phyloP scores from a whole-genome alignment of 164 flowering plant genomes.

The Platanus orientalis region DNA sequence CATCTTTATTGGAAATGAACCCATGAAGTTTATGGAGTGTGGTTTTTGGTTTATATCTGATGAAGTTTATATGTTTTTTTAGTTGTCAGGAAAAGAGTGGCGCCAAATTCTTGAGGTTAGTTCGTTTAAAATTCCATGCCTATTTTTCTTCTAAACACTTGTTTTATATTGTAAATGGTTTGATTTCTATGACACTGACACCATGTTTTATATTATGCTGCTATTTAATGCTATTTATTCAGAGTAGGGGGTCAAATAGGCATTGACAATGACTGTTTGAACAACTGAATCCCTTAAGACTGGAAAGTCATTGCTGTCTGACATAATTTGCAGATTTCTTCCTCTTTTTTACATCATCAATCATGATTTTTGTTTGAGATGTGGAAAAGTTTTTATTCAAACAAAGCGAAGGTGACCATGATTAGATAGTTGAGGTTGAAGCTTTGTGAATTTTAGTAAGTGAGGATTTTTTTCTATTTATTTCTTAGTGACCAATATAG shows the following conservation, averaged over 20 bases:
- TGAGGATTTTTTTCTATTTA: conserved; percentile 16
- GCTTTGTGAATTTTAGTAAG: conserved; percentile 26
- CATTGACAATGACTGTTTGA: conserved; percentile 13
- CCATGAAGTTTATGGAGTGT: neutral
- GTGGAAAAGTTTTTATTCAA: too few relatives aligned
- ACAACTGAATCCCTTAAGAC: conserved; percentile 8
- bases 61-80: neutral
- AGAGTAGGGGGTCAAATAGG: conserved; percentile 7
- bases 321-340: conserved; percentile 42
- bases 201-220: neutral
- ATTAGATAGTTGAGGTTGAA: conserved; percentile 37
- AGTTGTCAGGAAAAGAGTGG: conserved; percentile 56
- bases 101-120: conserved; percentile 47
- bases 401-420: too few relatives aligned
- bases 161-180: neutral
- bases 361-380: too few relatives aligned
- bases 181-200: neutral
- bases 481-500: neutral
- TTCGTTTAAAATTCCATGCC: conserved; percentile 3
- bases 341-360: conserved; percentile 34
- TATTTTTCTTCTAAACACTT: neutral
- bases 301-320: conserved; percentile 29
- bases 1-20: neutral
- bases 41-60: neutral
- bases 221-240: neutral